Percentiles rank a stretch among this genome's conserved stretches.
Conservation (phyloP, 768 basidiomycete species). For the Pisolithus marmoratus region DNA sequence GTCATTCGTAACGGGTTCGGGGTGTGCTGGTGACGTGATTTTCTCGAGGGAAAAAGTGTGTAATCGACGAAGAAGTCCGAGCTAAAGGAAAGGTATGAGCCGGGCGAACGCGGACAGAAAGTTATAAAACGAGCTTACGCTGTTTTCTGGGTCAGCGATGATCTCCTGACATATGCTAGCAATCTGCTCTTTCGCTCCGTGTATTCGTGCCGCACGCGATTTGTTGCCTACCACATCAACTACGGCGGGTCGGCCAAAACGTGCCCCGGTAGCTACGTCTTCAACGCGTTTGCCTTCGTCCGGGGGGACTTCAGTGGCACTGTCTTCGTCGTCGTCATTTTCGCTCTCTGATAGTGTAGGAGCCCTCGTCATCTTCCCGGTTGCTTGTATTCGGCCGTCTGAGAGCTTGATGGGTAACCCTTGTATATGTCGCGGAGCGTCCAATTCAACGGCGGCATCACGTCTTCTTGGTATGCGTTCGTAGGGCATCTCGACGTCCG, state of each 20-base stretch:
- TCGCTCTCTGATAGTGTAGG: conserved; percentile 21
- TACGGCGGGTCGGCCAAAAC: conserved; percentile 83
- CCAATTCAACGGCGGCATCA: conserved; percentile 39
- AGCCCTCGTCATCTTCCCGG: conserved; percentile 30
- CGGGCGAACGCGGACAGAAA: not conserved
- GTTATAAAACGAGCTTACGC: conserved; percentile 46
- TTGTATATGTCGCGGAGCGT: conserved; percentile 46
- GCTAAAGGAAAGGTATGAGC: conserved; percentile 38
- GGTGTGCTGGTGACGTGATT: conserved; percentile 63
- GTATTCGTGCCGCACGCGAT: conserved; percentile 62
- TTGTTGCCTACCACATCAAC: conserved; percentile 61
- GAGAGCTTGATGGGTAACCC: conserved; percentile 84
- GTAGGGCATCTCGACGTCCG: conserved; percentile 72
- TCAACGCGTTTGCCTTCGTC: conserved; percentile 38
- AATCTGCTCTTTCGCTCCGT: conserved; percentile 88
- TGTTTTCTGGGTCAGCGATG: conserved; percentile 90
- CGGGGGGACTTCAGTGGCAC: conserved; percentile 23
- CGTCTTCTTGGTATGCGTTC: conserved; percentile 56
- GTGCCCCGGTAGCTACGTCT: conserved; percentile 76
- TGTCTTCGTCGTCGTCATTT: conserved; percentile 31
- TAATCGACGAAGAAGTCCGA: conserved; percentile 83
- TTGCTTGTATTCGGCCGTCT: conserved; percentile 68
- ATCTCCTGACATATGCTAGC: conserved; percentile 92
- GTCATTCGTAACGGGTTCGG: conserved; percentile 74
- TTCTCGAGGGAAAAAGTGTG: conserved; percentile 82